These are phyloP conservation scores for Elsinoe perseae DNA, from an alignment of 2,329 filamentous ascomycete genomes.

Conservation along the genomic window DNA sequence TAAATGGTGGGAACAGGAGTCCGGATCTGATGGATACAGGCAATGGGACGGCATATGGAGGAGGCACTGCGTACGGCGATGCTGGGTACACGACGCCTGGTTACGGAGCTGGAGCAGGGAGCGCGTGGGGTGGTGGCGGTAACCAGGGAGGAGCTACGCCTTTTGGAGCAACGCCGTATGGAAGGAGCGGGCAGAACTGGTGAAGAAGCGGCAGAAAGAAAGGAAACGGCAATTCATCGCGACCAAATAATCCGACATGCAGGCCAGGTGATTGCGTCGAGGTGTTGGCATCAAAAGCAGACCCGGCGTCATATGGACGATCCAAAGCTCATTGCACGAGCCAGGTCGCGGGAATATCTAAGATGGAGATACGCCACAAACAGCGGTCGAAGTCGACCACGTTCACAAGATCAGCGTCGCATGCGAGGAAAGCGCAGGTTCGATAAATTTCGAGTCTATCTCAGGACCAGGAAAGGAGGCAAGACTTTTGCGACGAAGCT, in stretches of 20 bases:
- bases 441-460: not conserved
- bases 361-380: not conserved
- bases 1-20: constrained; percentile 44
- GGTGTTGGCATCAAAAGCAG: too few species aligned
- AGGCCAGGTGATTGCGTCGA: too few species aligned
- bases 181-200: constrained; percentile 19
- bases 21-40: constrained; percentile 46
- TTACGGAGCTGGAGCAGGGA: constrained; percentile 48
- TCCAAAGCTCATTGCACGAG: too few species aligned
- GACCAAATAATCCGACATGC: not conserved
- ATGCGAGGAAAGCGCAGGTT: not conserved
- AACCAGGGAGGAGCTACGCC: constrained; percentile 37
- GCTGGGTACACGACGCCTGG: constrained; percentile 58
- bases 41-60: constrained; percentile 58
- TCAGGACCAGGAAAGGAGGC: not conserved
- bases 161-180: constrained; percentile 40
- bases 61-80: constrained; percentile 58
- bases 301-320: too few species aligned
- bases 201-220: not conserved
- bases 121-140: constrained; percentile 55
- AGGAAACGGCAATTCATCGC: not conserved
- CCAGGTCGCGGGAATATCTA: too few species aligned
- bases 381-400: too few species aligned
- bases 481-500: not conserved
- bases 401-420: too few species aligned